A percentile compares a stretch with the other conserved stretches of the same genome.
These are phyloP conservation scores for Psilocybe cubensis DNA, from an alignment of 768 basidiomycete genomes.

Conservation along the genomic window DNA sequence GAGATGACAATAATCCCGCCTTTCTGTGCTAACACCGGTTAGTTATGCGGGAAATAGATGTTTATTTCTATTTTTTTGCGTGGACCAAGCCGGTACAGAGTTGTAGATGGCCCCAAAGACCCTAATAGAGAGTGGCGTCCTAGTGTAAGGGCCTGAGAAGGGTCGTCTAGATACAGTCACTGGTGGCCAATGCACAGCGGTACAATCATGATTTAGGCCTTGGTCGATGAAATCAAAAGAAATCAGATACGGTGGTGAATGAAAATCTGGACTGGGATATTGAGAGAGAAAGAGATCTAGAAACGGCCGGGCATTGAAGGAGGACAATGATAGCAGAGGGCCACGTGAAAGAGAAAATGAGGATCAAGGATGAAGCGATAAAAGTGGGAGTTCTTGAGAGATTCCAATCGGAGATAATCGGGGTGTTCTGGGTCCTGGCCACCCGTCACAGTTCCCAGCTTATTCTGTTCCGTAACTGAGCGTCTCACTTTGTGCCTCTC, in stretches of 20 bases:
- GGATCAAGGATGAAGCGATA: constrained; percentile 9
- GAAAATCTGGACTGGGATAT: background rate
- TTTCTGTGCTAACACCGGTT: background rate
- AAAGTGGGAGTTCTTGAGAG: background rate
- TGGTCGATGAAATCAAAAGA: background rate
- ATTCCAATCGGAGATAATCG: background rate
- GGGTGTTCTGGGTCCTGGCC: constrained; percentile 7
- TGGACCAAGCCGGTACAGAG: background rate
- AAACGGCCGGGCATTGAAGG: constrained; percentile 1
- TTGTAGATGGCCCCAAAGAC: background rate
- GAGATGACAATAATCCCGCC: too few species aligned
- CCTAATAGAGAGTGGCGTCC: too few species aligned
- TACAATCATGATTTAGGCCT: background rate
- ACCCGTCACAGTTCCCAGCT: constrained; percentile 12
- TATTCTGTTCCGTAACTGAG: constrained; percentile 23
- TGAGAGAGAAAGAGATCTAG: background rate
- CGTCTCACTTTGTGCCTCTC: constrained; percentile 23
- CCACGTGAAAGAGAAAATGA: constrained; percentile 4
- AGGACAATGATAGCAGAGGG: background rate
- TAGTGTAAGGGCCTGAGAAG: background rate
- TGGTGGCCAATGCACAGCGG: background rate
- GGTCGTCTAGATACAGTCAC: background rate
- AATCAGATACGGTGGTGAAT: too few species aligned
- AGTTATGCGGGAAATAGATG: background rate
- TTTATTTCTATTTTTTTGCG: background rate